Evolutionary conservation across 805 yeast species (phyloP), one percentile per base, ranked within the genome.

Genomic region (Spathaspora sp.): DNA sequence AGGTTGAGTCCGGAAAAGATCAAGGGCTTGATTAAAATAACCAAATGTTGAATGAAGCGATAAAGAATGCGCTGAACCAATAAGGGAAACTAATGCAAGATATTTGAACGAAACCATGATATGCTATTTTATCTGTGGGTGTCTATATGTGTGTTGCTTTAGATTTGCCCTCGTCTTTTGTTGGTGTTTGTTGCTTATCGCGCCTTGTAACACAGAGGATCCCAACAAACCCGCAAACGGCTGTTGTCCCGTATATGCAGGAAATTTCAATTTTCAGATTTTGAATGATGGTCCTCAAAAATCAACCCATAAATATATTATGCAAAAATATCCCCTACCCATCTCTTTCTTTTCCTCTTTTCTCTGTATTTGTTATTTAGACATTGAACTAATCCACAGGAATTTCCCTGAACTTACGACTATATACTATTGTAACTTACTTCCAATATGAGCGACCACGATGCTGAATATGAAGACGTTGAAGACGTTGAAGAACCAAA

Each of bases 91-190:
- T 28, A 55, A 12, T 9, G 57, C 55, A 26, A 61, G 23, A 20
- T 51, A 52, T 32, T 54, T 61, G 20, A 62, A 44, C 6, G 65
- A 55, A 48, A 64, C 68, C 68, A 64, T 64, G 23, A 11, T 47
- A 28, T 19, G 5, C 14, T 17, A n/a, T n/a, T n/a, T n/a, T n/a
- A n/a, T n/a, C n/a, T n/a, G n/a, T 12, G 18, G 7, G 18, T n/a
- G 11, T 35, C 17, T n/a, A n/a, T n/a, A n/a, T n/a, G n/a, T 35
- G 40, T 35, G 40, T 7, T n/a, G n/a, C n/a, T n/a, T 35, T 14
- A n/a, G 18, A 35, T 35, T 35, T 35, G 40, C 40, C 40, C 14
- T 35, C 40, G 40, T 35, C 14, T 10, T 11, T 35, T 14, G 18
- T 35, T 14, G 40, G 8, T 3, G 32, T 5, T 35, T 35, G 16